Conservation (phyloP, 495 filamentous ascomycete genomes). For the Saxophila tyrrhenica region DNA sequence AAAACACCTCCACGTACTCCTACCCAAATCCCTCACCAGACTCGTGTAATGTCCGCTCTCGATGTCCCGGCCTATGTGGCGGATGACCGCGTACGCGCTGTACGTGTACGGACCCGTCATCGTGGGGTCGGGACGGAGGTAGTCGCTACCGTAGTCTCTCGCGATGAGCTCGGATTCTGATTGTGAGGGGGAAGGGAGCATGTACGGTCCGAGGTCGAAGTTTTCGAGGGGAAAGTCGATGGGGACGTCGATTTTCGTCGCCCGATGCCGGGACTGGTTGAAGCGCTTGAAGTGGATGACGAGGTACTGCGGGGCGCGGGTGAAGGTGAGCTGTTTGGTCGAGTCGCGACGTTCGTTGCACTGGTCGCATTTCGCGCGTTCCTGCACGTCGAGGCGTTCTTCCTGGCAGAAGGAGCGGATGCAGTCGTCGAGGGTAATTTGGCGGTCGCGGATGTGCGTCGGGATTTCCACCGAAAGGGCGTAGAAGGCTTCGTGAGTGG, state of each 20-base stretch:
- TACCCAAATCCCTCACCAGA: constrained; percentile 48
- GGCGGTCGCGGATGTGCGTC: constrained; percentile 6
- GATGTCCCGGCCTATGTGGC: constrained; percentile 53
- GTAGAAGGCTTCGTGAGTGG: constrained; percentile 63
- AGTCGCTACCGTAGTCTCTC: constrained; percentile 2
- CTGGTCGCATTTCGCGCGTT: constrained; percentile 59
- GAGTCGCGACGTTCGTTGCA: constrained; percentile 59
- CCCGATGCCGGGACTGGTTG: constrained; percentile 44
- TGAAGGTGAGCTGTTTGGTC: constrained; percentile 63
- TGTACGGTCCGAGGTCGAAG: constrained; percentile 51
- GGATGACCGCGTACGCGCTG: constrained; percentile 59
- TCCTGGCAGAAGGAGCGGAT: constrained; percentile 56
- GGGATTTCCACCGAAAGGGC: constrained; percentile 59
- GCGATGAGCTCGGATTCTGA: constrained; percentile 20
- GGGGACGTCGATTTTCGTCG: constrained; percentile 54
- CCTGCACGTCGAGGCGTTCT: constrained; percentile 54
- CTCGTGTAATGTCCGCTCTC: constrained; percentile 61
- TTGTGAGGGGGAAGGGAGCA: constrained; percentile 33
- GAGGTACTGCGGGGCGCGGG: constrained; percentile 56
- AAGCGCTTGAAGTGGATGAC: constrained; percentile 73
- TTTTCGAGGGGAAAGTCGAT: constrained; percentile 57
- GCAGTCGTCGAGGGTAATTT: constrained; percentile 46
- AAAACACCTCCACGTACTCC: constrained; percentile 52
- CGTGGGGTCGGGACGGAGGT: constrained; percentile 31
- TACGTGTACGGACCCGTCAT: constrained; percentile 57